Evolutionary conservation across 495 filamentous ascomycete genomes (phyloP).

Genomic region (Amorphotheca resinae): DNA sequence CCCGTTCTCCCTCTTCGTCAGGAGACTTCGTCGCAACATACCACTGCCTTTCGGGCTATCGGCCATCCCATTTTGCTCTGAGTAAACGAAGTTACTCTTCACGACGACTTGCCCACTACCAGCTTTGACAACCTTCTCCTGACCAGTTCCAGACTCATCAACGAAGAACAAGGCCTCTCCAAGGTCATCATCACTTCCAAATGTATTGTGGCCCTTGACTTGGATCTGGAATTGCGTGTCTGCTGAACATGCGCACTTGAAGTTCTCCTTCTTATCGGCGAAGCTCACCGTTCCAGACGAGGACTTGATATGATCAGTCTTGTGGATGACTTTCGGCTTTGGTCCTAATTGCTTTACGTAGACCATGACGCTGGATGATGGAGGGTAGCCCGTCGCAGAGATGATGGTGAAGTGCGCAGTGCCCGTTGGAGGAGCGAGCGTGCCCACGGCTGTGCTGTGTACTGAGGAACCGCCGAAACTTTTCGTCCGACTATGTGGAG

Average conservation of each 20-base stretch:
- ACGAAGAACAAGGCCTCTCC: conserved; percentile 85
- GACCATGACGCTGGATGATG: conserved; percentile 70
- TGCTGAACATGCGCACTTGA: conserved; percentile 63
- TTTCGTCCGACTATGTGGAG: conserved; percentile 48
- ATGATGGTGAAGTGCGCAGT: conserved; percentile 71
- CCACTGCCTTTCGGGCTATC: conserved; percentile 39
- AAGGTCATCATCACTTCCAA: conserved; percentile 66
- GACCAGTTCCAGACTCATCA: conserved; percentile 60
- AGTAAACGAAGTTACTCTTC: conserved; percentile 46
- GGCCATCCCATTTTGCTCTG: conserved; percentile 22
- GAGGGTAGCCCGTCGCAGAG: conserved; percentile 66
- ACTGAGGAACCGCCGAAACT: conserved; percentile 54
- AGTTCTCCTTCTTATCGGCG: conserved; percentile 49
- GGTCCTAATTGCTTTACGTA: conserved; percentile 49
- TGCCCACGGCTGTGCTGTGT: conserved; percentile 41
- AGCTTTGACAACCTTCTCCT: conserved; percentile 60
- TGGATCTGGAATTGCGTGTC: conserved; percentile 78
- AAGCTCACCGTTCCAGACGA: conserved; percentile 47
- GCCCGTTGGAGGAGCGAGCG: conserved; percentile 43
- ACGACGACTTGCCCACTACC: conserved; percentile 57
- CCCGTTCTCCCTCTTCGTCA: conserved; percentile 45
- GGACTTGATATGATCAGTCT: conserved; percentile 72
- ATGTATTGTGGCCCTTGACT: conserved; percentile 71
- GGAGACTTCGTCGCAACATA: conserved; percentile 28
- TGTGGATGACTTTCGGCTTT: conserved; percentile 70